A percentile compares a stretch with the other conserved stretches of the same genome.
These are phyloP conservation scores for Quercus gilva DNA, from an alignment of 306 rosid genomes.

Conservation along the genomic window DNA sequence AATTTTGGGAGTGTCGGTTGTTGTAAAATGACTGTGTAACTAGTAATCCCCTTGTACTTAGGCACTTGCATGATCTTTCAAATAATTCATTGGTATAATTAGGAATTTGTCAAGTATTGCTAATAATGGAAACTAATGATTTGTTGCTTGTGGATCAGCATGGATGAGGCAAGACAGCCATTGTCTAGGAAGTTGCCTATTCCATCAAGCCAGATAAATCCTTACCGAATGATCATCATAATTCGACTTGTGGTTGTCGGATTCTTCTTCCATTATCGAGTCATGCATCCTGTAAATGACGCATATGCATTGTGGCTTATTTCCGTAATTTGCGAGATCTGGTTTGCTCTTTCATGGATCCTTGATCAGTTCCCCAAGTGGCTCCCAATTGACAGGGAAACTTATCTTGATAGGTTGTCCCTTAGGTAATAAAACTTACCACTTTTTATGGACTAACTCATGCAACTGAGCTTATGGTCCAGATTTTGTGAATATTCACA, in stretches of 20 bases:
- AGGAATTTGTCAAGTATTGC: not conserved
- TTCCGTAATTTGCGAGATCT: constrained; percentile 67
- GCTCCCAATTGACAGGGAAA: constrained; percentile 62
- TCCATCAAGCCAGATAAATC: constrained; percentile 56
- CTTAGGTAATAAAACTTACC: constrained; percentile 41
- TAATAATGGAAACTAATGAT: not conserved
- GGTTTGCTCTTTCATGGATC: constrained; percentile 73
- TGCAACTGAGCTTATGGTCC: not conserved
- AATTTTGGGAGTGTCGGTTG: no score
- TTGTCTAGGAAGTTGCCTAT: constrained; percentile 57
- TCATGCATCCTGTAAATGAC: constrained; percentile 49
- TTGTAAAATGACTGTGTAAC: not conserved
- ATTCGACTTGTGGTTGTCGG: constrained; percentile 60
- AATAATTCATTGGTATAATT: not conserved
- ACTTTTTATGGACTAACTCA: not conserved
- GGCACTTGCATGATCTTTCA: not conserved
- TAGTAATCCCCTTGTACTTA: not conserved
- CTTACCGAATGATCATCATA: constrained; percentile 60
- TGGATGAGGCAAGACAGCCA: constrained; percentile 68
- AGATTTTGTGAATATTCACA: not conserved
- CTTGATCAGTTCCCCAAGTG: constrained; percentile 65
- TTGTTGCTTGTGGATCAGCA: constrained; percentile 39
- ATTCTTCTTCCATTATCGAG: constrained; percentile 64
- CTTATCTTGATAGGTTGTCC: constrained; percentile 59
- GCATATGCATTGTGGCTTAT: constrained; percentile 65